Evolutionary conservation across 1,284 basidiomycete species (phyloP).

Genomic region (Cystobasidium slooffiae): DNA sequence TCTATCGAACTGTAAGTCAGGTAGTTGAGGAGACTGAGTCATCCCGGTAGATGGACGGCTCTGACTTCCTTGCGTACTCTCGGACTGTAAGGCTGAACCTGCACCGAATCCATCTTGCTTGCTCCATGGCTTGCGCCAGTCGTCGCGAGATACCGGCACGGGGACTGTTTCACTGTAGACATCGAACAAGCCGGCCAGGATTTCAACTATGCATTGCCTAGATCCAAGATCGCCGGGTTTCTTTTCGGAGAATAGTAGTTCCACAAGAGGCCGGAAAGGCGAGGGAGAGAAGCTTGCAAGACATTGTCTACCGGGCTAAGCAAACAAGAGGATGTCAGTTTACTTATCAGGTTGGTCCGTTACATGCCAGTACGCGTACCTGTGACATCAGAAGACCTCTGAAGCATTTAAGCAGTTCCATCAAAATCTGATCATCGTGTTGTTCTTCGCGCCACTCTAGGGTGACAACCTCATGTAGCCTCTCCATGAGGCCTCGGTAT

Average conservation of each 20-base stretch:
- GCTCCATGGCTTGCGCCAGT: slow-evolving; percentile 63
- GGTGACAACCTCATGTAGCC: slow-evolving; percentile 88
- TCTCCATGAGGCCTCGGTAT: slow-evolving; percentile 77
- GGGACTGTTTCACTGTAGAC: slow-evolving; percentile 63
- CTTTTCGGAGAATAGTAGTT: slow-evolving; percentile 91
- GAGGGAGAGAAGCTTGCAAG: slow-evolving; percentile 79
- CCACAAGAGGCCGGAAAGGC: slow-evolving; percentile 80
- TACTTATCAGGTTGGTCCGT: too few relatives aligned
- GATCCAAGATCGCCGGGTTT: slow-evolving; percentile 91
- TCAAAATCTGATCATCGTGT: slow-evolving; percentile 91
- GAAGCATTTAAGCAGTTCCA: slow-evolving; percentile 89
- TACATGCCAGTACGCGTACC: slow-evolving; percentile 57
- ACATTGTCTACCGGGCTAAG: slow-evolving; percentile 62
- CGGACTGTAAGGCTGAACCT: neutral
- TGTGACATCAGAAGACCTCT: slow-evolving; percentile 90
- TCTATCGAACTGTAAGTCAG: slow-evolving; percentile 15
- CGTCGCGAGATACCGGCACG: slow-evolving; percentile 57
- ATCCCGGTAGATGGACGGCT: slow-evolving; percentile 9
- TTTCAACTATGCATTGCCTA: slow-evolving; percentile 85
- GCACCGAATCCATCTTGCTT: slow-evolving; percentile 16
- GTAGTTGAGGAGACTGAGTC: slow-evolving; percentile 29
- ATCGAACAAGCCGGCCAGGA: slow-evolving; percentile 80
- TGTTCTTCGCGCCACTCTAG: slow-evolving; percentile 99
- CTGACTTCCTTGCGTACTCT: slow-evolving; percentile 17
- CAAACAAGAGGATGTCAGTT: too few relatives aligned